Evolutionary conservation across 768 basidiomycete species (phyloP).

Genomic region (Obba rivulosa): DNA sequence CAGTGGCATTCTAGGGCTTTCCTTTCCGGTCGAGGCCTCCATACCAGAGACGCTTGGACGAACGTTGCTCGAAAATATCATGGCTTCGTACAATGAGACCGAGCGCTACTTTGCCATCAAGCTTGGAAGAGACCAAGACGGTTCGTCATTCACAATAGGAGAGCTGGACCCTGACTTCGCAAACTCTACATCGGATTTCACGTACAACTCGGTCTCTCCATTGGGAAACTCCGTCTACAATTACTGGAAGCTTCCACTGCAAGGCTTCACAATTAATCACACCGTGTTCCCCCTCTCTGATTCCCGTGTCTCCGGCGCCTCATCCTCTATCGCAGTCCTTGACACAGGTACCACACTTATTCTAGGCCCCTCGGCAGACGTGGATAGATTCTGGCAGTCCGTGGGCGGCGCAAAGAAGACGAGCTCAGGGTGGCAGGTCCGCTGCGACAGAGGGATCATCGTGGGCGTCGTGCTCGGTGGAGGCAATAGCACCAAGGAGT

Average conservation of each 20-base stretch:
- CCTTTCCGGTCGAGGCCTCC: conserved; percentile 43
- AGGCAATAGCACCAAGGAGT: conserved; percentile 28
- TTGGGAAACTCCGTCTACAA: conserved; percentile 34
- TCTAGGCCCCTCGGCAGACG: conserved; percentile 47
- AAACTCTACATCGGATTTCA: conserved; percentile 27
- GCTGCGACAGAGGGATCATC: conserved; percentile 42
- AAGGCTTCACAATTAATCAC: conserved; percentile 39
- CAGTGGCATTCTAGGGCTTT: conserved; percentile 53
- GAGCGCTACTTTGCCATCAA: conserved; percentile 46
- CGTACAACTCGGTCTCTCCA: conserved; percentile 33
- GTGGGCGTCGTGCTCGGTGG: conserved; percentile 43
- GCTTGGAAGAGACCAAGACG: conserved; percentile 32
- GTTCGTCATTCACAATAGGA: conserved; percentile 50
- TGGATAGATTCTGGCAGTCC: conserved; percentile 45
- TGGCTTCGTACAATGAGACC: conserved; percentile 34
- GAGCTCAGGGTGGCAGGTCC: conserved; percentile 42
- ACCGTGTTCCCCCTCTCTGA: conserved; percentile 34
- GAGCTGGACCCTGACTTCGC: conserved; percentile 35
- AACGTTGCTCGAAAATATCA: conserved; percentile 43
- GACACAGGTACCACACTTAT: conserved; percentile 61
- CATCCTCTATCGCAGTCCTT: conserved; percentile 47
- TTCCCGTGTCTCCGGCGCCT: conserved; percentile 39
- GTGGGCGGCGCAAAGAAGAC: conserved; percentile 39
- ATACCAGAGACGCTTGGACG: conserved; percentile 39
- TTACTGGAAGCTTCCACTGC: conserved; percentile 55